Conservation (phyloP, 2,329 filamentous ascomycete species). For the Penicillium sp. region DNA sequence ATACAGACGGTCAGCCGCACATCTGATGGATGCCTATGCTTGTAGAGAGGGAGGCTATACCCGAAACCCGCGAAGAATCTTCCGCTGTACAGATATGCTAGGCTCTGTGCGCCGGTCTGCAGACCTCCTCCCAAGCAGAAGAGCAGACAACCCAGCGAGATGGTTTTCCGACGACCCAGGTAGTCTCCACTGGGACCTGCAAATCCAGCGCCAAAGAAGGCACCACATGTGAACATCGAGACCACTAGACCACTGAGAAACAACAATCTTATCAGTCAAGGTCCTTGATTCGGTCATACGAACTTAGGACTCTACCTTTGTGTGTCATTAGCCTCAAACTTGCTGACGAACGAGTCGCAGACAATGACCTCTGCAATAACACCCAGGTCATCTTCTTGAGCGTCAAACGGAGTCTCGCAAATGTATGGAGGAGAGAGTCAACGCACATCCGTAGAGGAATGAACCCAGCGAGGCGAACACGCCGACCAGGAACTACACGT, state of each 20-base stretch:
- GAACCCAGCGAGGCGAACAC: conserved; percentile 60
- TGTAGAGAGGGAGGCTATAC: conserved; percentile 23
- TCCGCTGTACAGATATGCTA: conserved; percentile 66
- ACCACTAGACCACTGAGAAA: conserved; percentile 63
- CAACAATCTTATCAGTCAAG: too few species aligned
- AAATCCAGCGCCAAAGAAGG: conserved; percentile 65
- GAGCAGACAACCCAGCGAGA: conserved; percentile 66
- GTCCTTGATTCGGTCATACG: too few species aligned
- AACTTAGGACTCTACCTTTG: conserved; percentile 27
- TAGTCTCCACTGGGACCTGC: conserved; percentile 63
- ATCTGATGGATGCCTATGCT: background rate
- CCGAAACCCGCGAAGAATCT: conserved; percentile 62
- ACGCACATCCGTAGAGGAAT: conserved; percentile 54
- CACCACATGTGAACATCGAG: conserved; percentile 72
- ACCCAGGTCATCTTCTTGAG: conserved; percentile 51
- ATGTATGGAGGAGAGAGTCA: background rate
- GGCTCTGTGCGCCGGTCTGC: conserved; percentile 64
- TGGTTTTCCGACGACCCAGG: conserved; percentile 68
- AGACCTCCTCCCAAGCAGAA: conserved; percentile 71
- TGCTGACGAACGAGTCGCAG: conserved; percentile 35
- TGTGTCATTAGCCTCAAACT: conserved; percentile 32
- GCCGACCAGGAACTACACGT: conserved; percentile 53
- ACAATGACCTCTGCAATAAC: conserved; percentile 58
- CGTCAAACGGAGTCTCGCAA: conserved; percentile 3
- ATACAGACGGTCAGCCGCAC: background rate